Evolutionary conservation across 2,329 filamentous ascomycete species (phyloP).

Genomic region (Claviceps sp.): DNA sequence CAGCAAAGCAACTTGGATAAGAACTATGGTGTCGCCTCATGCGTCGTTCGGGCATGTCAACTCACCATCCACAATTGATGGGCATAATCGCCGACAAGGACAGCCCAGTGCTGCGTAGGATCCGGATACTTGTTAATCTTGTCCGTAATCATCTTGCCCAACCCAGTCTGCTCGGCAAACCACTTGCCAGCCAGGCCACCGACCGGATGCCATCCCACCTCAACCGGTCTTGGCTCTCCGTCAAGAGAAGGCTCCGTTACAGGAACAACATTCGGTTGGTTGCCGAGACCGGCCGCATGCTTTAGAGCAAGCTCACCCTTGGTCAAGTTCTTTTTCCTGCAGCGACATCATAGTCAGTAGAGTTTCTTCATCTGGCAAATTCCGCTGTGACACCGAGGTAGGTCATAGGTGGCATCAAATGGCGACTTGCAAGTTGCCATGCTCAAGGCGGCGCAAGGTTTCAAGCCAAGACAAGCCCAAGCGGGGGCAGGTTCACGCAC

Average conservation of each 20-base stretch:
- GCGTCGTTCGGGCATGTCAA: background rate
- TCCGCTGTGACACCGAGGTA: background rate
- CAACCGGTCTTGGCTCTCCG: slow-evolving; percentile 24
- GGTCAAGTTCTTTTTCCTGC: slow-evolving; percentile 18
- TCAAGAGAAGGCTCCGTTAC: slow-evolving; percentile 15
- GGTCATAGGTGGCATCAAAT: background rate
- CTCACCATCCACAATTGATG: slow-evolving; percentile 47
- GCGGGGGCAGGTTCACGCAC: slow-evolving; percentile 14
- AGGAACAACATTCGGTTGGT: slow-evolving; percentile 19
- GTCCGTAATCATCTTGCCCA: slow-evolving; percentile 43
- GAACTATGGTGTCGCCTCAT: background rate
- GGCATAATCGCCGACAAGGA: slow-evolving; percentile 40
- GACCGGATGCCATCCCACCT: slow-evolving; percentile 46
- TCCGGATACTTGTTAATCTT: slow-evolving; percentile 41
- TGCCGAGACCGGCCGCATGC: slow-evolving; percentile 20
- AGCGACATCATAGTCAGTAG: background rate
- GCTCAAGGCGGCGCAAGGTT: background rate
- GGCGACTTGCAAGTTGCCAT: background rate
- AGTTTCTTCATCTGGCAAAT: background rate
- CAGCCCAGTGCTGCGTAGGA: slow-evolving; percentile 47
- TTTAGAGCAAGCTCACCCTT: slow-evolving; percentile 24
- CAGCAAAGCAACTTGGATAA: background rate
- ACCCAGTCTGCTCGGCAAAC: slow-evolving; percentile 41
- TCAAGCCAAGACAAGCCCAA: background rate
- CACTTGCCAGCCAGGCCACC: slow-evolving; percentile 42